Percentiles rank a stretch among this genome's conserved stretches.
Evolutionary conservation across 805 yeast species (phyloP).

Genomic region (Diddensiella caesifluorescens): DNA sequence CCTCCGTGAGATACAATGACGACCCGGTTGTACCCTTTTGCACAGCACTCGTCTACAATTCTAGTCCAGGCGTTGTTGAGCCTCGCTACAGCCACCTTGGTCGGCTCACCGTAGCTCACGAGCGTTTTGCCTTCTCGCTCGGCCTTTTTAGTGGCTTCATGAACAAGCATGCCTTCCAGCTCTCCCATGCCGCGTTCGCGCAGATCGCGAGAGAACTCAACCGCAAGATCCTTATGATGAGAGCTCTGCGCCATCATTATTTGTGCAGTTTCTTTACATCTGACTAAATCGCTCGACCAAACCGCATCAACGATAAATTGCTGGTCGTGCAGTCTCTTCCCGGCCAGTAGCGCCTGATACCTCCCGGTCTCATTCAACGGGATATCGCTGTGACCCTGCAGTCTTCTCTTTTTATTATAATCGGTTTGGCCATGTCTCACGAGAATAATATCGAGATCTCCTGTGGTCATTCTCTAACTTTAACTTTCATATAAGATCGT

Average conservation of each 20-base stretch:
- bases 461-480: background rate
- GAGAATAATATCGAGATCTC: conserved; percentile 29
- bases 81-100: conserved; percentile 39
- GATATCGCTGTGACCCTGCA: conserved; percentile 74
- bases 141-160: conserved; percentile 53
- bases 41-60: conserved; percentile 37
- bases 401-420: conserved; percentile 58
- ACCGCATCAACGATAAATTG: conserved; percentile 41
- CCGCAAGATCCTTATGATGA: conserved; percentile 17
- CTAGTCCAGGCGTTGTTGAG: conserved; percentile 42
- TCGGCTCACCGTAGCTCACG: conserved; percentile 61
- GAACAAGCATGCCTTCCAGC: conserved; percentile 67
- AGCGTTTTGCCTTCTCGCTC: conserved; percentile 52
- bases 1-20: conserved; percentile 78
- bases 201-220: conserved; percentile 27
- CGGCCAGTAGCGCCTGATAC: conserved; percentile 55
- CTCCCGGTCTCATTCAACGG: conserved; percentile 57
- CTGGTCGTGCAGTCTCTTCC: conserved; percentile 35
- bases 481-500: too few relatives aligned
- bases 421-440: conserved; percentile 85
- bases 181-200: conserved; percentile 78
- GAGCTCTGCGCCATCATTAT: conserved; percentile 35
- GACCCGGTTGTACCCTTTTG: conserved; percentile 33
- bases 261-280: conserved; percentile 45
- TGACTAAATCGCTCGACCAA: conserved; percentile 46